phyloP scores from a whole-genome alignment of 2,329 filamentous ascomycete genomes.

The Sporothrix mexicana region DNA sequence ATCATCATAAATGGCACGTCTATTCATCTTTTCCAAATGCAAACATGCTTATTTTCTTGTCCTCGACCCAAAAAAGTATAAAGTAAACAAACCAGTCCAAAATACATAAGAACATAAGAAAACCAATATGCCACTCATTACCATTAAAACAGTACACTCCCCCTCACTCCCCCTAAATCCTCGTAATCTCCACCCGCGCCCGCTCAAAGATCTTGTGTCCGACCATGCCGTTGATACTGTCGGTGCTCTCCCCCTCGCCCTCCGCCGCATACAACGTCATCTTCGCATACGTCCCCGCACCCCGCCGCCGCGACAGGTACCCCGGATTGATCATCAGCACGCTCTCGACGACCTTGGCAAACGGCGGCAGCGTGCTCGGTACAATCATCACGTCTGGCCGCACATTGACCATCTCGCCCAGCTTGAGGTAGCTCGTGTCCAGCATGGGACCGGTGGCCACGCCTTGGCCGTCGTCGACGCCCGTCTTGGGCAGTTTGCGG shows the following conservation, averaged over 20 bases:
- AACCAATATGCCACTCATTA: background rate
- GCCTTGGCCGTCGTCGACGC: constrained; percentile 63
- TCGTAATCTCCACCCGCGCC: constrained; percentile 83
- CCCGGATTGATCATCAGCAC: constrained; percentile 92
- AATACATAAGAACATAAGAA: background rate
- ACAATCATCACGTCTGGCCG: constrained; percentile 83
- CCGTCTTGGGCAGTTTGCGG: constrained; percentile 68
- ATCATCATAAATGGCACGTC: background rate
- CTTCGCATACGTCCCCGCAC: constrained; percentile 82
- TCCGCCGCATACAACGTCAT: constrained; percentile 74
- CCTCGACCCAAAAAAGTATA: too few species aligned
- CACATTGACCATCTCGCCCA: constrained; percentile 89
- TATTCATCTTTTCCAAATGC: background rate
- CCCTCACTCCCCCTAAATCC: constrained; percentile 55
- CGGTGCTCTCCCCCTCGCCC: constrained; percentile 61
- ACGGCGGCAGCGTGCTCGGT: constrained; percentile 82
- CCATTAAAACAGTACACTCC: background rate
- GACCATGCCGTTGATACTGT: constrained; percentile 61
- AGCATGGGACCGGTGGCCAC: constrained; percentile 75
- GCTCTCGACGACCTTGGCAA: constrained; percentile 89
- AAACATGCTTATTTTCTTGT: background rate
- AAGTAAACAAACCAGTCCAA: background rate
- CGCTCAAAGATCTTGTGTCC: constrained; percentile 80
- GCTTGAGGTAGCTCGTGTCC: constrained; percentile 82
- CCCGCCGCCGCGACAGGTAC: constrained; percentile 80